Base-by-base conservation (phyloP, 257 asterid species). In the Petrea volubilis region DNA sequence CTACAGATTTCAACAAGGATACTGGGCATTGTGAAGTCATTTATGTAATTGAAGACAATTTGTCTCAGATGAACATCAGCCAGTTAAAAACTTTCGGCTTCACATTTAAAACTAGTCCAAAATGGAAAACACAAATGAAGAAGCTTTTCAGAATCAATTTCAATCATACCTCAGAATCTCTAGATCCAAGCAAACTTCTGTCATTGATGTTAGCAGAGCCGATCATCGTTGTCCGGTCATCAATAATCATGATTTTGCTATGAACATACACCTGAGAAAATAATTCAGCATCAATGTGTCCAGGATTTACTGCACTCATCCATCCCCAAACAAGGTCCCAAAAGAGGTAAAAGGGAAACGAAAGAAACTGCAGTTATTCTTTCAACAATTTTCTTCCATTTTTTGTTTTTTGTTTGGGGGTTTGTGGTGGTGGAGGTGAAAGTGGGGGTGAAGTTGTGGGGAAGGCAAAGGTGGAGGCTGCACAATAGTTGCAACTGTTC, bases 121-220 rank as follows among this genome's bases (percentile, higher is more conserved):
- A 50, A 13, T 41, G 27, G n/a, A n/a, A 38, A 23, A 53, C 1
- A 18, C 14, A 34, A 40, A 40, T 40, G 31, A 41, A 27, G 20
- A 18, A 43, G 29, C n/a, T n/a, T 55, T 50, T 13, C 25, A 49
- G 28, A 49, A 41, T 36, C 17, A 50, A 21, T 18, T 55, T 64
- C 13, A 21, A 36, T 15, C 64, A 17, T 81, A 87, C 93, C 90
- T 87, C 93, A 33, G 93, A 87, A 74, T 87, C 93, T 82, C 93
- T 84, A 68, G 93, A 87, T 56, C 93, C 93, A 74, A 87, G 88
- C 84, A 87, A 82, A 76, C 93, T 87, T 79, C 93, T 70, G 68
- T 87, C 90, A 66, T 87, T 87, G 44, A 82, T 82, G 72, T 87
- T 87, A 52, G 89, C 93, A 13, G 93, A 87, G 44, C 93, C 93